Evolutionary conservation across 1,284 basidiomycete species (phyloP), one percentile per base, ranked within the genome.

Genomic region (Cutaneotrichosporon cavernicola): DNA sequence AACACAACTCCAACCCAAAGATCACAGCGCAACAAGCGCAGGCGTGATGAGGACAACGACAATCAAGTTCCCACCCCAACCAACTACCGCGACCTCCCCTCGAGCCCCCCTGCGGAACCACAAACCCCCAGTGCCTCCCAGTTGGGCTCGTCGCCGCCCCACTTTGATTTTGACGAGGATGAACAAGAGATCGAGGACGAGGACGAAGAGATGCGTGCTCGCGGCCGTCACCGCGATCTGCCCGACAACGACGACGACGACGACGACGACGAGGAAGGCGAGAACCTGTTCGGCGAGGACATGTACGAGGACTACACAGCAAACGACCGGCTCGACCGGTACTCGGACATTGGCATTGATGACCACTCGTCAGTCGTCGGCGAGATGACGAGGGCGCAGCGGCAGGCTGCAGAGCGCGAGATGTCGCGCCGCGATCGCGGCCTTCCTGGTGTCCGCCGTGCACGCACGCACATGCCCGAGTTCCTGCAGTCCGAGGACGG

Each of bases 391-490:
- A 86, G 85, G 26, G 87, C 84, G 16, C 87, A 88, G 51, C 87
- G 96, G 69, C 88, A 90, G 51, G 88, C 88, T 1, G 97, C 92
- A 26, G 97, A 99, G 80, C 83, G 86, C 49, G 87, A 86, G 71
- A 97, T 99, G 95, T 86, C 86, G 36, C 86, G 90, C 69, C 88
- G 97, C 58, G 96, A 99, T 83, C 86, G 90, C 22, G 82, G 88
- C 32, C 89, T 90, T 68, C 85, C 86, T 11, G 88, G 89, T 8
- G 82, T 82, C 61, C 86, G 91, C 68, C 89, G 90, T 47, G 86
- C 88, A 36, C 84, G 87, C 66, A 88, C 86, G 68, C 88, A 89
- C 62, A 90, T 90, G 63, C 95, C 92, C 21, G 82, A 87, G 10
- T 96, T 97, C 78, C 80, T 98, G 55, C 89, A 90, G 69, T 90